Percentiles rank a stretch among this genome's conserved stretches.
Conservation (phyloP, 2,329 filamentous ascomycete genomes). For the Fusarium azukiicola region DNA sequence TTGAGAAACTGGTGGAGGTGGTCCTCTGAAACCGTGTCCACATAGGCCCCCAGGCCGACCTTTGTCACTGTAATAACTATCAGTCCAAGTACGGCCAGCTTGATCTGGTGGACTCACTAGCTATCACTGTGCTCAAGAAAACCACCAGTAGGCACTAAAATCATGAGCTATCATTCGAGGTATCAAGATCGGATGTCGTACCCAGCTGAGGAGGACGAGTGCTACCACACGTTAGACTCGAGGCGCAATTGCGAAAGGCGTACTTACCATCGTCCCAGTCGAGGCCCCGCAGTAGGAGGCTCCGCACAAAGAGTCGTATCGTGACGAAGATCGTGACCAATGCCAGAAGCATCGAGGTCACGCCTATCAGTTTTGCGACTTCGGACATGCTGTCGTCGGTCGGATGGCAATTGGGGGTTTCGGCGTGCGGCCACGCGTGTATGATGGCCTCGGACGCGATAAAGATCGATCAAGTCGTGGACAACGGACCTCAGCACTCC, state of each 20-base stretch:
- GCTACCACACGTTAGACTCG: not conserved
- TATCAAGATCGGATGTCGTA: not conserved
- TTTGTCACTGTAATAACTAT: not conserved
- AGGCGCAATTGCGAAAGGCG: too few species aligned
- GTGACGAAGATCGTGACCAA: constrained; percentile 19
- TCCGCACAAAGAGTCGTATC: constrained; percentile 17
- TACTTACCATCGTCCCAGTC: constrained; percentile 9
- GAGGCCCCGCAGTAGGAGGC: not conserved
- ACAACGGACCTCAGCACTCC: not conserved
- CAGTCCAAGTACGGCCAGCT: rapidly evolving
- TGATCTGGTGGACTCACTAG: not conserved
- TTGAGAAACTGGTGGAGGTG: constrained; percentile 8
- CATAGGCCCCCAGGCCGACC: not conserved
- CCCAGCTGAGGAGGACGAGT: constrained; percentile 6
- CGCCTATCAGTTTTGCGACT: constrained; percentile 15
- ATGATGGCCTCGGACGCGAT: not conserved
- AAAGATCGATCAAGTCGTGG: not conserved
- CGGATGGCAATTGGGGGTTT: not conserved
- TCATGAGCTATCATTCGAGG: not conserved
- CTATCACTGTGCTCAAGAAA: not conserved
- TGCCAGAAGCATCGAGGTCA: constrained; percentile 22
- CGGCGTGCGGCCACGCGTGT: not conserved
- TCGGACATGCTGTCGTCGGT: not conserved
- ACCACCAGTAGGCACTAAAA: not conserved
- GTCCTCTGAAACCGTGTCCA: not conserved